Evolutionary conservation across 345 rosid genomes (phyloP).

Genomic region (Melaleuca alternifolia): DNA sequence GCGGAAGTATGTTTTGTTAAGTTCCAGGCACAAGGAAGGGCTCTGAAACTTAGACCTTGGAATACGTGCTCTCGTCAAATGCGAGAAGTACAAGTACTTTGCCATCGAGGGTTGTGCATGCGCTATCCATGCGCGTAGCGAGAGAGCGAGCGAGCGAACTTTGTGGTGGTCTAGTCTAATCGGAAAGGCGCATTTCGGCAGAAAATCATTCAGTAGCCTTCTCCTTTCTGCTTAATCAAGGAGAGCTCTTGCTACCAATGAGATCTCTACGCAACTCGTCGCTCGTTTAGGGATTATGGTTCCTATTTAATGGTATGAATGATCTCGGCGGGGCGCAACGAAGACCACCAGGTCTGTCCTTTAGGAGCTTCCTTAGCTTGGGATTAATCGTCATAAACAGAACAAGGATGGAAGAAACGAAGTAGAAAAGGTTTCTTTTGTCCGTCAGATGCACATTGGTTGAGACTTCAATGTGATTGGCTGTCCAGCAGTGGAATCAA

Average conservation of each 20-base stretch:
- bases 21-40: neutral
- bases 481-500: too few relatives aligned
- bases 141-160: neutral
- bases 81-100: neutral
- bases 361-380: neutral
- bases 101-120: neutral
- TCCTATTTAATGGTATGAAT: neutral
- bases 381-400: too few relatives aligned
- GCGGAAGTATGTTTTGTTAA: neutral
- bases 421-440: too few relatives aligned
- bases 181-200: neutral
- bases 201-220: neutral
- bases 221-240: neutral
- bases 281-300: neutral
- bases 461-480: too few relatives aligned
- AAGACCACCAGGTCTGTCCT: neutral
- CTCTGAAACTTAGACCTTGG: neutral
- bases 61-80: neutral
- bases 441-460: too few relatives aligned
- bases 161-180: neutral
- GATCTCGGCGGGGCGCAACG: neutral
- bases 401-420: too few relatives aligned
- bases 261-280: neutral
- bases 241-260: neutral
- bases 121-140: neutral